Conservation (phyloP, 306 rosid species). For the Vicia villosa region DNA sequence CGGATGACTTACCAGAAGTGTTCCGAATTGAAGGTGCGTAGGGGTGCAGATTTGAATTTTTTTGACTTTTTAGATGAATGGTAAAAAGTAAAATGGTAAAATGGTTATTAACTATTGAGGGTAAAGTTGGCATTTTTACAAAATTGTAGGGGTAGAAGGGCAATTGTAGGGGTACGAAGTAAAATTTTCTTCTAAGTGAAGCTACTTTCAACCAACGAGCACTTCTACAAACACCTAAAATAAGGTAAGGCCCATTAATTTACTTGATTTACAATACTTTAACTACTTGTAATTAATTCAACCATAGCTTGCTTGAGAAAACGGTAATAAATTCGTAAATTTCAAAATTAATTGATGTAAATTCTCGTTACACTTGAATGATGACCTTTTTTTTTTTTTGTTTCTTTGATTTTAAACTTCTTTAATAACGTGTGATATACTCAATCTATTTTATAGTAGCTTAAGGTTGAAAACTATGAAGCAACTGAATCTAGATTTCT, state of each 20-base stretch:
- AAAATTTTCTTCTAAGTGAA: slow-evolving; percentile 64
- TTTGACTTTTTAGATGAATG: no score
- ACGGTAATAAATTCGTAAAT: background rate
- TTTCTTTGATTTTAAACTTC: background rate
- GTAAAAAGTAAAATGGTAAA: no score
- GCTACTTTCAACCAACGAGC: slow-evolving; percentile 34
- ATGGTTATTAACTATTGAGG: no score
- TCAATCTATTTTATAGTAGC: slow-evolving; percentile 19
- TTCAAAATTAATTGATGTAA: no score
- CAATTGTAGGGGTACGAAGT: no score
- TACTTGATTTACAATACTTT: background rate
- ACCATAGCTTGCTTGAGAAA: background rate
- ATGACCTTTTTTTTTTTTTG: background rate
- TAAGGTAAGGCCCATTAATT: background rate
- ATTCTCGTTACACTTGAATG: background rate
- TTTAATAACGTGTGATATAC: slow-evolving; percentile 22
- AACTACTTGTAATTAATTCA: background rate
- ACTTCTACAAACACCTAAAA: slow-evolving; percentile 1
- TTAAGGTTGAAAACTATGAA: background rate
- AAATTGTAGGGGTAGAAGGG: no score
- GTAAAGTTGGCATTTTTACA: no score
- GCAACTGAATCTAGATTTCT: background rate
- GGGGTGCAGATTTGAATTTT: no score
- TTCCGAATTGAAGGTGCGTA: no score
- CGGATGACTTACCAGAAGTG: no score